Base-by-base conservation (phyloP, 768 basidiomycete genomes). In the Sistotremastrum suecicum region DNA sequence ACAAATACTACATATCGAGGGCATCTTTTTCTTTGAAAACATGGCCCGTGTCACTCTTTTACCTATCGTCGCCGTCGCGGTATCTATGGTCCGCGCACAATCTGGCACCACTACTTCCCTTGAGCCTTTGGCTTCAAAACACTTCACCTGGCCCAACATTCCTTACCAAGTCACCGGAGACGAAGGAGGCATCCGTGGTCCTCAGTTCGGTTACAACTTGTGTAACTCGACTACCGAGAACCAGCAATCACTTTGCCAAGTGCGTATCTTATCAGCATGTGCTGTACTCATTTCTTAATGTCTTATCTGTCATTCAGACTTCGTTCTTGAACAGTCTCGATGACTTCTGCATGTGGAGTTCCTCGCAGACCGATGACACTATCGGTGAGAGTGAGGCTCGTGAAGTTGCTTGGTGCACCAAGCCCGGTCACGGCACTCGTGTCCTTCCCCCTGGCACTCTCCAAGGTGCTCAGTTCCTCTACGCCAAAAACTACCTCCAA, bases 361-460 rank as follows among this genome's bases (percentile, higher is more conserved):
- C 53, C 20, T 41, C 48, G 5, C 30, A 29, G 6, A 33, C 45
- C 7, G 41, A 52, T 28, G 46, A 50, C 37, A 48, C 35, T 34
- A 56, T 60, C 51, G 46, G 48, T 32, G 48, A 55, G 34, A 53
- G 52, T 34, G 60, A 59, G 44, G 52, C 37, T 33, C 44, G 50
- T 49, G 54, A 58, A 46, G 58, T 63, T 8, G 59, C 61, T 1
- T 61, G 50, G 49, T 63, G 61, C 53, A 61, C 59, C 30, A 56
- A 57, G 42, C 48, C 51, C n/a, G 54, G 51, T 1, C 53, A 59
- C 45, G 61, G 61, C 3, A 52, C 58, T 7, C 51, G 61, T 5
- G 20, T 53, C 3, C 46, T 53, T 31, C 50, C 49, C 8, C 42
- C 41, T 10, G 53, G 53, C n/a, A 48, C 53, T n/a, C 41, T 54